These are phyloP conservation scores for Cytospora piceae DNA, from an alignment of 2,329 filamentous ascomycete species.

Conservation along the genomic window DNA sequence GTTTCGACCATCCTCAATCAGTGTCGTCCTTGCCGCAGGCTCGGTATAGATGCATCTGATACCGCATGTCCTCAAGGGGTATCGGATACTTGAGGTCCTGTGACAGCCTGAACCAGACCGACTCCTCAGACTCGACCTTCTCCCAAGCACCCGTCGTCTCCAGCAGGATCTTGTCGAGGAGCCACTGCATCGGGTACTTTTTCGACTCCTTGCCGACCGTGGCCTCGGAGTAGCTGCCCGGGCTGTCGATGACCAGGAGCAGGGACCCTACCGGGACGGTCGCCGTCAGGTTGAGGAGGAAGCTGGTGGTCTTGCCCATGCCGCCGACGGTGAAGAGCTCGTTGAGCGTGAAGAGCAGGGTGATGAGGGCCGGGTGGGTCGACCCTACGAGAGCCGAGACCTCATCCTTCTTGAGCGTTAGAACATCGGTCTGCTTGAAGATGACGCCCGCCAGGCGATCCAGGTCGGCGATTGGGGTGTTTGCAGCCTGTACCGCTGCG, in stretches of 20 bases:
- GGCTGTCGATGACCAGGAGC: slow-evolving; percentile 87
- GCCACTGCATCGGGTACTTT: slow-evolving; percentile 91
- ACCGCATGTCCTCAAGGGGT: slow-evolving; percentile 90
- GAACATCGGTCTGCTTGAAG: slow-evolving; percentile 55
- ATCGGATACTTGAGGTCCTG: slow-evolving; percentile 76
- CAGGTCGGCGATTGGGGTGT: slow-evolving; percentile 47
- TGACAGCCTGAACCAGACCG: slow-evolving; percentile 80
- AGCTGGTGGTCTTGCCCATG: slow-evolving; percentile 71
- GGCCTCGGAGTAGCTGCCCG: slow-evolving; percentile 89
- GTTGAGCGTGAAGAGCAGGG: slow-evolving; percentile 92
- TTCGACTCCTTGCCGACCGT: slow-evolving; percentile 64
- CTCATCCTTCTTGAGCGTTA: slow-evolving; percentile 44
- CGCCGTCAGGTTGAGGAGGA: slow-evolving; percentile 72
- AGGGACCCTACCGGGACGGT: slow-evolving; percentile 62
- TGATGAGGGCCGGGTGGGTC: slow-evolving; percentile 58
- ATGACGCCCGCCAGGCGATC: slow-evolving; percentile 42
- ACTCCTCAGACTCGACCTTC: slow-evolving; percentile 75
- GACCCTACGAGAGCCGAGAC: slow-evolving; percentile 40
- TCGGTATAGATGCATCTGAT: slow-evolving; percentile 84
- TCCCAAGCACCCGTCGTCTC: slow-evolving; percentile 64
- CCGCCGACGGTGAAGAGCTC: slow-evolving; percentile 85
- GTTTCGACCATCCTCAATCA: neutral
- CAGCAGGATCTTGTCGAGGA: slow-evolving; percentile 81
- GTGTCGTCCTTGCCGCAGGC: slow-evolving; percentile 29
- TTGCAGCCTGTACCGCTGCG: slow-evolving; percentile 47